Evolutionary conservation across 2,329 filamentous ascomycete species (phyloP), one percentile per base, ranked within the genome.

Genomic region (Dothistroma pini): DNA sequence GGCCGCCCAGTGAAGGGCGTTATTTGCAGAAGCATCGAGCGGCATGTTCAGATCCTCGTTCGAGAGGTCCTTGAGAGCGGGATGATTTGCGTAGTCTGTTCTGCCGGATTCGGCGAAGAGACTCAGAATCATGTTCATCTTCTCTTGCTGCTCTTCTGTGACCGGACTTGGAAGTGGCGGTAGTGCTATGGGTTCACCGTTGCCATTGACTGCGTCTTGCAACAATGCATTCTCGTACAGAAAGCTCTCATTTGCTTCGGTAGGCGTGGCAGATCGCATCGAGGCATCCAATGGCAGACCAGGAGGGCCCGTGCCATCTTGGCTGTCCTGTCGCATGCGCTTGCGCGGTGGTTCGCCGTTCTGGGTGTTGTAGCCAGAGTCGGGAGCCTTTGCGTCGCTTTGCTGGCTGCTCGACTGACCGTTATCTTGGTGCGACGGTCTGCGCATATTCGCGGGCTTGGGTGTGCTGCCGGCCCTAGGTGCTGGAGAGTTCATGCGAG

Each of bases 1-100:
- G 5, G 95, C 92, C 2, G 95, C 95, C 95, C 95, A 99, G 72
- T 97, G 93, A 47, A 99, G 80, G 2, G 93, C 93, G 19, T 92
- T 97, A 71, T 97, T 91, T 38, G 88, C 88, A 61, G 91, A 91
- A 29, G 88, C 84, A 71, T 99, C 95, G 60, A 99, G 91, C 1
- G 95, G 93, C 74, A 95, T 89, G 71, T 99, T 95, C 22, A 97
- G 84, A 67, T 99, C 93, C 44, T 88, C 80, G 0, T 90, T 86
- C 1, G 86, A 89, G 59, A 97, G 82, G 10, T 86, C 87, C 53
- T 87, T 82, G 44, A 99, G 84, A 44, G 90, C 89, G 11, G 92
- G 89, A 69, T 93, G 89, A 59, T 88, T 87, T 1, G 86, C 84
- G 65, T 83, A 88, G 66, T 96, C 90, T 8, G 85, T 86, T 11